Conservation (phyloP, 2,329 filamentous ascomycete genomes). For the Penicillium sp. region DNA sequence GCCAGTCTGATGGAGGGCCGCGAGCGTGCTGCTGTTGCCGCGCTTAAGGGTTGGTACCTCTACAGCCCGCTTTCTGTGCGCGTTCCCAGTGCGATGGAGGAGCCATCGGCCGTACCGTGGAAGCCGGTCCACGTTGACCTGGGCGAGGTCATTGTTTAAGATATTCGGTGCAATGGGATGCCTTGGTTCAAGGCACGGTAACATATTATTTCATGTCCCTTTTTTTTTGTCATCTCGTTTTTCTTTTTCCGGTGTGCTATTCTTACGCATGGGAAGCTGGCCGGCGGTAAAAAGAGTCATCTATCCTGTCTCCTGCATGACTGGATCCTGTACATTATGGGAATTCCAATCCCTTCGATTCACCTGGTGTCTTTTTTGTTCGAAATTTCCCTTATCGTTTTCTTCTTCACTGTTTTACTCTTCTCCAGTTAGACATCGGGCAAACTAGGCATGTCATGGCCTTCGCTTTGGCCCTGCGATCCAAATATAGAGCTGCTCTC, state of each 20-base stretch:
- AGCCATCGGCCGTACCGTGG: constrained; percentile 62
- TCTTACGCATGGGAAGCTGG: constrained; percentile 29
- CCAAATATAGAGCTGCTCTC: constrained; percentile 19
- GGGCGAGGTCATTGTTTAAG: constrained; percentile 64
- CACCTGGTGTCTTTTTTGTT: constrained; percentile 33
- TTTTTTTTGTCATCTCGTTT: constrained; percentile 25
- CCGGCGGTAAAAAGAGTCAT: constrained; percentile 23
- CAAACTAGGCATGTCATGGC: constrained; percentile 8
- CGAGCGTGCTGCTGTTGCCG: constrained; percentile 75
- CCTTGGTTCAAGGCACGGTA: constrained; percentile 12
- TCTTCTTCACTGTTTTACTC: constrained; percentile 13
- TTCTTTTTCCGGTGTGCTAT: constrained; percentile 29
- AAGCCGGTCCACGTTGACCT: constrained; percentile 68
- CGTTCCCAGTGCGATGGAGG: constrained; percentile 69
- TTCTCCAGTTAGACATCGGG: constrained; percentile 20
- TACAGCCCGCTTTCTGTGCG: constrained; percentile 74
- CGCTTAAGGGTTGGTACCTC: constrained; percentile 92
- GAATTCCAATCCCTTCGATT: constrained; percentile 35
- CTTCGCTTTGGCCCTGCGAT: constrained; percentile 12
- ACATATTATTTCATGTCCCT: constrained; percentile 25
- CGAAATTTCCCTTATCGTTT: constrained; percentile 17
- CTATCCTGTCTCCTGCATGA: constrained; percentile 31
- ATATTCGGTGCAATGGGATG: constrained; percentile 16
- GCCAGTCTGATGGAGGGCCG: constrained; percentile 75
- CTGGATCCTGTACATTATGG: constrained; percentile 44